Evolutionary conservation across 495 filamentous ascomycete genomes (phyloP).

Genomic region (Lepidopterella palustris): DNA sequence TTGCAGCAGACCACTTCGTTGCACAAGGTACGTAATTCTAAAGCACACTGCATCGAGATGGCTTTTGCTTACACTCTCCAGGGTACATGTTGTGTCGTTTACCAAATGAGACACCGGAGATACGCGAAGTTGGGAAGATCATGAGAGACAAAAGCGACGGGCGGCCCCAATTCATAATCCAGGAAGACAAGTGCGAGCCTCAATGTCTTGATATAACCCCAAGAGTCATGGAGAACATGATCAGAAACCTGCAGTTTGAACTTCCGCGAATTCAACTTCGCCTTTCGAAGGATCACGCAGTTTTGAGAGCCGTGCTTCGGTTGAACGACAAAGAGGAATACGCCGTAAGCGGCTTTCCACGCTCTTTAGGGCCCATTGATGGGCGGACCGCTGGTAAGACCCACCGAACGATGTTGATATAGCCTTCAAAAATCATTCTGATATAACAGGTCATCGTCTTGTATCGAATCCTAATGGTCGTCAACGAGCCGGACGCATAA

Average conservation of each 20-base stretch:
- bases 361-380: neutral
- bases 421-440: neutral
- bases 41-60: neutral
- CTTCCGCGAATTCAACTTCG: neutral
- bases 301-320: neutral
- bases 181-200: neutral
- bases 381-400: neutral
- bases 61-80: neutral
- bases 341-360: neutral
- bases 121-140: neutral
- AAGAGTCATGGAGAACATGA: constrained; percentile 1
- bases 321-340: neutral
- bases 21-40: neutral
- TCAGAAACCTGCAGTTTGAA: neutral
- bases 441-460: neutral
- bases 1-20: neutral
- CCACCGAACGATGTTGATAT: neutral
- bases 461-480: neutral
- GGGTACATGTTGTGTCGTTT: neutral
- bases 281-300: neutral
- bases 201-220: neutral
- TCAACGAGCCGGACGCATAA: neutral
- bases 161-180: neutral
- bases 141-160: neutral
- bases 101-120: constrained; percentile 2